Conservation (phyloP, 208 protist genomes). For the Angomonas deanei region DNA sequence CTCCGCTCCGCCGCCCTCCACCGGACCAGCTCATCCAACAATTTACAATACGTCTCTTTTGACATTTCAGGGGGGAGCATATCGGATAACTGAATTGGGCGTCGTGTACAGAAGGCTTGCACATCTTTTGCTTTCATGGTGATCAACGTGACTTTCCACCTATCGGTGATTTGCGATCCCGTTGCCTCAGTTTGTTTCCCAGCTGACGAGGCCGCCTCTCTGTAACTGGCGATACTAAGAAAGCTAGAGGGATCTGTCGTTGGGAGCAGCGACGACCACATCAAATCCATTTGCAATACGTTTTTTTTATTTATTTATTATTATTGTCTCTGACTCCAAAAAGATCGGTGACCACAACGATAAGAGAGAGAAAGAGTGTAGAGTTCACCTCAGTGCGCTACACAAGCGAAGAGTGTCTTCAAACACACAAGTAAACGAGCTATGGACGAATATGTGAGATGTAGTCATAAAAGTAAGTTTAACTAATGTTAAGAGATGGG, state of each 20-base stretch:
- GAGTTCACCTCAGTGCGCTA: too few species aligned
- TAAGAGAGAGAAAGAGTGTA: too few species aligned
- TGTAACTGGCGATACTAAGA: background rate
- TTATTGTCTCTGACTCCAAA: too few species aligned
- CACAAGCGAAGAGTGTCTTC: too few species aligned
- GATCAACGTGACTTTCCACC: background rate
- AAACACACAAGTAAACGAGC: too few species aligned
- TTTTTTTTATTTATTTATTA: constrained; percentile 4
- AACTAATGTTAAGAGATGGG: too few species aligned
- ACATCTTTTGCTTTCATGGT: background rate
- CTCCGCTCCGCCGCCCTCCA: constrained; percentile 4
- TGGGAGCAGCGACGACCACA: background rate
- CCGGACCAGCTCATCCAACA: constrained; percentile 17
- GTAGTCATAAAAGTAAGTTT: too few species aligned
- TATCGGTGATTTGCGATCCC: background rate
- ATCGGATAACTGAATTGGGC: background rate
- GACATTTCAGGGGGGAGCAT: constrained; percentile 11
- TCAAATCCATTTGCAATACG: background rate
- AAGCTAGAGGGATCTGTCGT: background rate
- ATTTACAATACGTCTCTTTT: constrained; percentile 10
- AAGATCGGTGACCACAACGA: too few species aligned
- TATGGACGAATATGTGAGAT: too few species aligned
- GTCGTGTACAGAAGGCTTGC: background rate
- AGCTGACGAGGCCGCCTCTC: background rate
- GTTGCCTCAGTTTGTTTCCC: background rate